Base-by-base conservation (phyloP, 495 filamentous ascomycete genomes). In the Penicillium atrosanguineum region DNA sequence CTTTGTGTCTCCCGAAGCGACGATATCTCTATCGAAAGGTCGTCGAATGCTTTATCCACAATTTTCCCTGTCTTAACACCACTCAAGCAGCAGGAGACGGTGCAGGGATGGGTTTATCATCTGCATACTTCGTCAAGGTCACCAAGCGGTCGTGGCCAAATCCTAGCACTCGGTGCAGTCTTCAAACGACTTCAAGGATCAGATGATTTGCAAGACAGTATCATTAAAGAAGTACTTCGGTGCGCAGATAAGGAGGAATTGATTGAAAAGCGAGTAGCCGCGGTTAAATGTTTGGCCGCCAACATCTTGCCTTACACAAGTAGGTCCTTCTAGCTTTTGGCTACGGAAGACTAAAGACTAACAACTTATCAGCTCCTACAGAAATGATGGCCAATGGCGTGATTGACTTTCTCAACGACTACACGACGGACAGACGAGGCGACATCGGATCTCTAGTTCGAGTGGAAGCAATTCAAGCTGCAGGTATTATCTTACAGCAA, bases 401-500 rank as follows among this genome's bases (percentile, higher is more conserved):
- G 80, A 28, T 70, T 55, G 19, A 75, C 64, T 57, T 86, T 9
- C 65, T 97, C 40, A 87, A 94, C 49, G 92, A 99, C 63, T 97
- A 97, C 58, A 91, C 89, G 0, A 89, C 88, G 9, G 91, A 88
- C 59, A 80, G 88, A 38, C 79, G 90, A 8, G 95, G 94, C 12
- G 94, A 99, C 62, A 78, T 97, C 48, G 94, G 94, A 4, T 95
- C 90, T 2, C 80, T 87, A 26, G 87, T 93, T 12, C 78, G 94
- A 12, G 62, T 90, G 14, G 87, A 91, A 61, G 92, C 89, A 26
- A 78, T 96, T 19, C 78, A 80, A 56, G 85, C 85, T 2, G 77
- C 81, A 1, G 73, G 69, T 29, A 53, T 62, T 31, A 47, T 72
- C 43, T 52, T 76, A 25, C 56, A 67, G 9, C 69, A 43, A 37